Base-by-base conservation (phyloP, 1,284 basidiomycete genomes). In the Malassezia dermatis region DNA sequence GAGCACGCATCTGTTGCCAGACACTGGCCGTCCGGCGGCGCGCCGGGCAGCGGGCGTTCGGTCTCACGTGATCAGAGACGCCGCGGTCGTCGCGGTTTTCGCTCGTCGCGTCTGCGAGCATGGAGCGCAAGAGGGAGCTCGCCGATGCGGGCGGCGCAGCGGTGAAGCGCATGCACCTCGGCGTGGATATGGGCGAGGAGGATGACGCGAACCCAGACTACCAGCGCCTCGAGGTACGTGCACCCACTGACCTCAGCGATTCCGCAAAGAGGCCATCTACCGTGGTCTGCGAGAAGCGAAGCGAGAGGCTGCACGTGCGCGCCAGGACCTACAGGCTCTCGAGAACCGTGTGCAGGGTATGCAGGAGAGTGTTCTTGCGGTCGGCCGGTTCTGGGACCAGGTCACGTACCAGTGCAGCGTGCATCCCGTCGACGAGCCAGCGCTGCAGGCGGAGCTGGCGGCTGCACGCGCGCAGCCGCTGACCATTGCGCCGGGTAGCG, bases 191-290 rank as follows among this genome's bases (percentile, higher is more conserved):
- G 1, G 61, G 58, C 13, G 67, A 62, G 2, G 62, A 62, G 8
- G 60, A 61, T 8, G 52, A 48, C 8, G 26, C 46, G 56, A 62
- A 26, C 5, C 62, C 63, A 1, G 53, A 57, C 5, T 65, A 65
- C 41, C 55, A 53, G 23, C 56, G 52, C 8, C 56, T 65, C 3
- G 63, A 65, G 48, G 61, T 62, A 42, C 47, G 61, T 58, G 40
- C 44, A 10, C 19, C n/a, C 56, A 61, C 52, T 48, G 3, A 48
- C 52, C 57, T 10, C 59, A 69, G 53, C 60, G 61, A 4, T 72
- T 63, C 44, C 53, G 69, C 28, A 72, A 72, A 40, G 69, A 72
- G 27, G 69, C 69, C 41, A 67, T 72, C 48, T 72, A 66, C 35
- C 64, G 69, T 28, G 51, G 60, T 41, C 41, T 72, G 43, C 65